Base-by-base conservation (phyloP, 2,329 filamentous ascomycete species). In the Fonsecaea monophora region DNA sequence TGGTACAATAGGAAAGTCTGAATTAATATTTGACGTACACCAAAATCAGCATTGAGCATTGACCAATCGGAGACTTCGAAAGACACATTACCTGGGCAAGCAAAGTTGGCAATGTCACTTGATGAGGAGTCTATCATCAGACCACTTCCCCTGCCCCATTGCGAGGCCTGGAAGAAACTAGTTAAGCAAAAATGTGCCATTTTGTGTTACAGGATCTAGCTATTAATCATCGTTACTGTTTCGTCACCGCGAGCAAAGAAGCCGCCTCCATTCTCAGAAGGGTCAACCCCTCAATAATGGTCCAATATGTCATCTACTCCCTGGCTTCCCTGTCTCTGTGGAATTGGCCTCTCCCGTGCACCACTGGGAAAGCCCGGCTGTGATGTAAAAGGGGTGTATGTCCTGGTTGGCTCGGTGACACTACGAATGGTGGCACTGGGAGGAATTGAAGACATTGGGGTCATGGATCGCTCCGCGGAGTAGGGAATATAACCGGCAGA, bases 231-330 rank as follows among this genome's bases (percentile, higher is more conserved):
- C 60, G 66, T 70, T 66, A 66, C 38, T 48, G 40, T 64, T 30
- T 70, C 66, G 57, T 70, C 55, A 48, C 64, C 34, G 53, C 53
- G 59, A 63, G 62, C 42, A 37, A 25, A 56, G 54, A 57, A 42
- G 13, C 53, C 48, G 59, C 48, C n/a, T 37, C 32, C 32, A 12
- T 21, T 30, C 38, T 40, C 9, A 30, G 12, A 57, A 42, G 35
- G 37, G 50, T 58, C 58, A 57, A 15, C 58, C 34, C 40, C 8
- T 72, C 67, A 70, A 65, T 73, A 73, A 65, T 71, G 70, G 54
- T 70, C 67, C 58, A 73, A 64, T 37, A 73, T 73, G 56, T 73
- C 68, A 42, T 73, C 67, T 32, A 71, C 55, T 30, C 61, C 69
- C 18, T 61, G 69, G 54, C 69, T 70, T 50, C 53, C 68, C 60